Evolutionary conservation across 73 alveolate genomes (phyloP).

Genomic region (Paramecium sexaurelia): DNA sequence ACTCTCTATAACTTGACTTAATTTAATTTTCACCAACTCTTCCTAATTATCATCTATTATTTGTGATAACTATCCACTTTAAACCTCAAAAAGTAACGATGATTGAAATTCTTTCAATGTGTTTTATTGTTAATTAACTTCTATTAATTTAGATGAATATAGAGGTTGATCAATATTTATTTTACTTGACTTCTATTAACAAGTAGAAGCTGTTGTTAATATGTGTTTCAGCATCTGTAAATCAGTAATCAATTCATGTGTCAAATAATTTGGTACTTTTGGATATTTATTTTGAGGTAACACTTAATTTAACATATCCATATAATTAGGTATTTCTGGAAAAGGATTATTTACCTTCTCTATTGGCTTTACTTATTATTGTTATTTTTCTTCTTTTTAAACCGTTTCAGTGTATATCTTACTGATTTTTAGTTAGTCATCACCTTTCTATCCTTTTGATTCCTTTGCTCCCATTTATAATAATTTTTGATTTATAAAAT

Average conservation of each 20-base stretch:
- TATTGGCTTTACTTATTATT: background rate
- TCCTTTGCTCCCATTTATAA: background rate
- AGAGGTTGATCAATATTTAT: background rate
- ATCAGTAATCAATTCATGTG: slow-evolving; percentile 20
- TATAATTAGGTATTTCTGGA: background rate
- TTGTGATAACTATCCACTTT: background rate
- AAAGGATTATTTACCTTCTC: background rate
- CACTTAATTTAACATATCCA: background rate
- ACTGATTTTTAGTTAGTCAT: background rate
- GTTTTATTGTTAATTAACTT: background rate
- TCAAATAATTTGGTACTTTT: background rate
- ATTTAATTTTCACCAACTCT: background rate
- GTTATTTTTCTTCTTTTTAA: background rate
- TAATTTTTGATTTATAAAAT: too few relatives aligned
- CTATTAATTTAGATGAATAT: background rate
- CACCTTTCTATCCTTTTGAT: background rate
- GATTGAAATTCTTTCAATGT: background rate
- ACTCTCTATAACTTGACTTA: background rate
- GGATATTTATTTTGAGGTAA: background rate
- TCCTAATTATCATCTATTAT: background rate
- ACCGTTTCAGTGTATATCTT: background rate
- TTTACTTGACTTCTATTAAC: background rate
- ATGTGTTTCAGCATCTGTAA: background rate
- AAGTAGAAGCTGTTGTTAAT: background rate
- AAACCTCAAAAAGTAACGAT: background rate